Evolutionary conservation across 2,329 filamentous ascomycete genomes (phyloP).

Genomic region (Colletotrichum cereale): DNA sequence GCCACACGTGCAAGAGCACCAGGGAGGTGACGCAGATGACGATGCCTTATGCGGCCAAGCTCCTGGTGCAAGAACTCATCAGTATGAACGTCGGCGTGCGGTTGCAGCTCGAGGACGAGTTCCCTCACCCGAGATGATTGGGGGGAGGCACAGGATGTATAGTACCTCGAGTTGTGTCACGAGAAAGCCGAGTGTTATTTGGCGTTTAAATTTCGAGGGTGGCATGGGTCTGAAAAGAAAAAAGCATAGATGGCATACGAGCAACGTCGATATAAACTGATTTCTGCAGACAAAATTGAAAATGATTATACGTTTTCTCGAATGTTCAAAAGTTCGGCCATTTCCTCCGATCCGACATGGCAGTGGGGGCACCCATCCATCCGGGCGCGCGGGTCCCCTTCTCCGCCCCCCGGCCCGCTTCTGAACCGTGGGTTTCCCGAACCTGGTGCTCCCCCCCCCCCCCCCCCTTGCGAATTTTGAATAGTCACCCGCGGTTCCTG

Average conservation of each 20-base stretch:
- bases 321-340: slow-evolving; percentile 1
- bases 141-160: slow-evolving; percentile 17
- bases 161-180: slow-evolving; percentile 31
- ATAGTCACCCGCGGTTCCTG: neutral
- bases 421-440: slow-evolving; percentile 7
- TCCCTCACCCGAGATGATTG: slow-evolving; percentile 71
- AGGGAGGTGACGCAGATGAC: slow-evolving; percentile 90
- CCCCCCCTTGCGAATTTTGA: slow-evolving; percentile 18
- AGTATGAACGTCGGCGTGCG: slow-evolving; percentile 99
- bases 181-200: slow-evolving; percentile 6
- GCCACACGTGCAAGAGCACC: slow-evolving; percentile 90
- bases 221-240: slow-evolving; percentile 16
- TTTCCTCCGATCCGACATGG: slow-evolving; percentile 9
- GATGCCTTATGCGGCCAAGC: slow-evolving; percentile 97
- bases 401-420: slow-evolving; percentile 27
- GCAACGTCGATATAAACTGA: slow-evolving; percentile 6
- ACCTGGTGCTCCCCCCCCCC: slow-evolving; percentile 25
- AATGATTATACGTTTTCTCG: neutral
- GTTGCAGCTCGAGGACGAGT: slow-evolving; percentile 93
- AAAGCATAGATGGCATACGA: slow-evolving; percentile 25
- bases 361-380: slow-evolving; percentile 8
- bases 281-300: neutral
- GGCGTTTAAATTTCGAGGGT: slow-evolving; percentile 33
- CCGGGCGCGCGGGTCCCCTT: slow-evolving; percentile 29
- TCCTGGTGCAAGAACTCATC: slow-evolving; percentile 94